phyloP scores from a whole-genome alignment of 331 rosid species.

The Malus hybrid region DNA sequence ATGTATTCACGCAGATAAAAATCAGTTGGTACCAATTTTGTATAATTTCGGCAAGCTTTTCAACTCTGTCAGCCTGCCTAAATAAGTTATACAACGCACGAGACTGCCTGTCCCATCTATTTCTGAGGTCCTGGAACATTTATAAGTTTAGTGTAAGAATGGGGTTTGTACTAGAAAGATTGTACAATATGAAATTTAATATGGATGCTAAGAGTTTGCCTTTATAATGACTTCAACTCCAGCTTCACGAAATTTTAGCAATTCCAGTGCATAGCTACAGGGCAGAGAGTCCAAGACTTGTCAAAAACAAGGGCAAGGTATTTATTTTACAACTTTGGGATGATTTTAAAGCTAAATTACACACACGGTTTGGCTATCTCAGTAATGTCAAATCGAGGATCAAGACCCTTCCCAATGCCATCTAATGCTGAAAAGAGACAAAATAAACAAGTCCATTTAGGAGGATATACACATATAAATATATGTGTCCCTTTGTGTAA shows the following conservation, averaged over 20 bases:
- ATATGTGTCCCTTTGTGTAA: too few species aligned
- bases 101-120: conserved; percentile 86
- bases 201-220: conserved; percentile 25
- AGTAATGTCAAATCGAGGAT: conserved; percentile 85
- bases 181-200: conserved; percentile 8
- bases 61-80: conserved; percentile 97
- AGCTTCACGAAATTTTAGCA: conserved; percentile 87
- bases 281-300: conserved; percentile 16
- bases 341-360: conserved; percentile 6
- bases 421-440: conserved; percentile 58
- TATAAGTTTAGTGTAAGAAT: conserved; percentile 23
- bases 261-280: conserved; percentile 88
- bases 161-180: neutral
- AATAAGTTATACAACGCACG: conserved; percentile 88
- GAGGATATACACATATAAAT: neutral
- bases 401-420: conserved; percentile 99
- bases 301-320: conserved; percentile 12
- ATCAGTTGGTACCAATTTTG: conserved; percentile 51
- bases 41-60: conserved; percentile 80
- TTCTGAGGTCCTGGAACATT: conserved; percentile 64
- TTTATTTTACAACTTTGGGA: neutral
- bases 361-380: conserved; percentile 99
- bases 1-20: conserved; percentile 1
- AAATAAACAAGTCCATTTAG: neutral
- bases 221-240: conserved; percentile 89